These are phyloP conservation scores for Euphorbia pulcherrima DNA, from an alignment of 345 rosid species.

Conservation along the genomic window DNA sequence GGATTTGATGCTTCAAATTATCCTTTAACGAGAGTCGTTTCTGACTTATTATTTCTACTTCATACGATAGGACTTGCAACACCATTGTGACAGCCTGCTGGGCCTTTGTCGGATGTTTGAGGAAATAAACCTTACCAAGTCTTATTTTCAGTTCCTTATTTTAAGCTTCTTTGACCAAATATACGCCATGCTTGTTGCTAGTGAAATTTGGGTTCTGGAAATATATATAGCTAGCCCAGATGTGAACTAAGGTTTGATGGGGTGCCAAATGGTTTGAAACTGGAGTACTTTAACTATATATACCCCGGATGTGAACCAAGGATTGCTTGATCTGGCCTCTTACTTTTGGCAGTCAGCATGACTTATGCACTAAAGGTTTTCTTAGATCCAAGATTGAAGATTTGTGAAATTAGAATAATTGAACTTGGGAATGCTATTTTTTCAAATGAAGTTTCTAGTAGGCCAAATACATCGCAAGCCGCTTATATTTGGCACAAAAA, in stretches of 20 bases:
- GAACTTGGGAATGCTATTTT: neutral
- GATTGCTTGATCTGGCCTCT: neutral
- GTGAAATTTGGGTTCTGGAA: neutral
- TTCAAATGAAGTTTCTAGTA: neutral
- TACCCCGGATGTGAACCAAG: neutral
- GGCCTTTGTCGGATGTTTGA: constrained; percentile 34
- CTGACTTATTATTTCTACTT: constrained; percentile 35
- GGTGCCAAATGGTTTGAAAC: neutral
- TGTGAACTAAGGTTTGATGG: neutral
- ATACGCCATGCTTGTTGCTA: neutral
- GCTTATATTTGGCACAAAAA: no score
- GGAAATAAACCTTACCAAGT: constrained; percentile 21
- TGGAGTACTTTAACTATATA: neutral
- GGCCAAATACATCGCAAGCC: no score
- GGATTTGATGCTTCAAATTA: neutral
- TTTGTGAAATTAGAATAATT: constrained; percentile 7
- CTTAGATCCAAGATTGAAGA: neutral
- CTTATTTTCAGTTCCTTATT: constrained; percentile 9
- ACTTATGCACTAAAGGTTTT: neutral
- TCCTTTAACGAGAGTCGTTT: constrained; percentile 9
- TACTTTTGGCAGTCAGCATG: neutral
- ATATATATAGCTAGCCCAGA: no score
- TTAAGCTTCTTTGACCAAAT: constrained; percentile 13
- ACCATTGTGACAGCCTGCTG: constrained; percentile 75
- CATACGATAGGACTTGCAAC: constrained; percentile 72